Conservation (phyloP, 2,329 filamentous ascomycete genomes). For the Botryotinia convoluta region DNA sequence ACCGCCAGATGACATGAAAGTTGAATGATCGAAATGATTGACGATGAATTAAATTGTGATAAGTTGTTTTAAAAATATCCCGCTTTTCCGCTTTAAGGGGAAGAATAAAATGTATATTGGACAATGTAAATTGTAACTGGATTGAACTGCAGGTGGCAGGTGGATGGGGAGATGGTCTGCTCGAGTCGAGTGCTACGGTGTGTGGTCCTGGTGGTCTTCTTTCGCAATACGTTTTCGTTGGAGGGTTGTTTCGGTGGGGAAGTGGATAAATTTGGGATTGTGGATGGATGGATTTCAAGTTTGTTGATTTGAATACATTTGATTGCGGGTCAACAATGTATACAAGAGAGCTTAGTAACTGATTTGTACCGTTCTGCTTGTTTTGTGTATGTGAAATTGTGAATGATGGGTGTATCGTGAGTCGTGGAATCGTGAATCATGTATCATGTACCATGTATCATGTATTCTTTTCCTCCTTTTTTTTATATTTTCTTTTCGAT, state of each 20-base stretch:
- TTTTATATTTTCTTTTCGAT: background rate
- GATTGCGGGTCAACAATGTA: constrained; percentile 7
- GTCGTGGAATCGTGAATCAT: background rate
- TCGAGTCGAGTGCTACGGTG: constrained; percentile 13
- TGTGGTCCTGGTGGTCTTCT: constrained; percentile 1
- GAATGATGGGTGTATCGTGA: background rate
- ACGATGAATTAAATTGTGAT: constrained; percentile 13
- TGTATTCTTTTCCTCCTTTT: background rate
- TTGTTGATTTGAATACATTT: constrained; percentile 7
- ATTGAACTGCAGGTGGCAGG: constrained; percentile 5
- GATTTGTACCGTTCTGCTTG: background rate
- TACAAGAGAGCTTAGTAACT: background rate
- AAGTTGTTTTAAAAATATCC: constrained; percentile 7
- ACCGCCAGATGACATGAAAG: constrained; percentile 36
- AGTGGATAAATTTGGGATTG: constrained; percentile 5
- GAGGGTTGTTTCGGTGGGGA: constrained; percentile 13
- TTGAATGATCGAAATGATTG: constrained; percentile 10
- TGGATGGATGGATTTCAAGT: background rate
- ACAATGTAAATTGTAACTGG: background rate
- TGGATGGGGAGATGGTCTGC: constrained; percentile 1
- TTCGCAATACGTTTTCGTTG: constrained; percentile 16
- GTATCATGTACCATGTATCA: background rate
- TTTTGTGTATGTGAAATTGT: background rate
- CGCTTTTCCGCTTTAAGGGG: constrained; percentile 12
- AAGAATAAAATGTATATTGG: constrained; percentile 2